Base-by-base conservation (phyloP, 495 filamentous ascomycete species). In the Extremus antarcticus region DNA sequence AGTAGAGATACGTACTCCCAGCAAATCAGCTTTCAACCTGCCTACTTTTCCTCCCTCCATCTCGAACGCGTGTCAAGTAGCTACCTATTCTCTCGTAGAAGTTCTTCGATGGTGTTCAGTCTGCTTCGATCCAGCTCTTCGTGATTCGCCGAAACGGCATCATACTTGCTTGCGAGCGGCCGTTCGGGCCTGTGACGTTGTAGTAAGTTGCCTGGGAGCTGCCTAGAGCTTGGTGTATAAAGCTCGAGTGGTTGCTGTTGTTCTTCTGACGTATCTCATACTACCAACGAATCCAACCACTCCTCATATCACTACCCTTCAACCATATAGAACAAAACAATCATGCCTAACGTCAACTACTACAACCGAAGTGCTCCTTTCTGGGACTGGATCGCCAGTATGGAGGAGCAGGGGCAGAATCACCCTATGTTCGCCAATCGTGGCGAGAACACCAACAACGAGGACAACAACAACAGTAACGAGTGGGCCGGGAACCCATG, bases 281-380 rank as follows among this genome's bases (percentile, higher is more conserved):
- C 35, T n/a, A 39, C 9, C 35, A 9, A 39, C 35, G 9, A n/a
- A 39, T 39, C 35, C 9, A 39, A 9, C 19, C 4, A 45, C 41
- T 45, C 41, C 17, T n/a, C 19, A 17, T 45, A 45, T 45, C 41
- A 45, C n/a, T 7, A 17, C 41, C 8, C 8, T 3, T 9, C 41
- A 35, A 45, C 17, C 19, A 45, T 21, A 3, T 45, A 7, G 19
- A 21, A 3, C 8, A 45, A 7, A 21, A 17, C 4, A 45, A 45
- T 3, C 41, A 45, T 45, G 41, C 41, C 41, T 21, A 9, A 7
- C 4, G 41, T 45, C 15, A 45, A 21, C 15, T 45, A 45, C 41
- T 45, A 67, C 67, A 69, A 74, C 55, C 68, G 70, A 55, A 62
- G 64, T 3, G 71, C 65, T 50, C 71, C 71, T 51, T 74, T 74